Conservation (phyloP, 2,329 filamentous ascomycete genomes). For the Bipolaris bicolor region DNA sequence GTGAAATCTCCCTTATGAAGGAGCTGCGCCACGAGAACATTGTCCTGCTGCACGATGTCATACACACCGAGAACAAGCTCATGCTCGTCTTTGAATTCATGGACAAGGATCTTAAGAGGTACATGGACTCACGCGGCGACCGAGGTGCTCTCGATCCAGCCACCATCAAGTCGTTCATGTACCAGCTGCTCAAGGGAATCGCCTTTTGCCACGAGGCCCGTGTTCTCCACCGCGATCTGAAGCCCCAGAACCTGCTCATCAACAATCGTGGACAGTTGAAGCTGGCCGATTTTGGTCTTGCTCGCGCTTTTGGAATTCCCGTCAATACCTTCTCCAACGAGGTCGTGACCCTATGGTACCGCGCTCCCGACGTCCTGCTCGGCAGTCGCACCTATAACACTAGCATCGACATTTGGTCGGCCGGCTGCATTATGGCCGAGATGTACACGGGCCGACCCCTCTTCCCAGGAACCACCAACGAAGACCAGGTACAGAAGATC, state of each 20-base stretch:
- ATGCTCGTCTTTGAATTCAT: conserved; percentile 99
- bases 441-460: conserved; percentile 97
- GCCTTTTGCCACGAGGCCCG: conserved; percentile 98
- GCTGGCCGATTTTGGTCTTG: conserved; percentile 91
- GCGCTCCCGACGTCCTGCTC: conserved; percentile 91
- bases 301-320: conserved; percentile 92
- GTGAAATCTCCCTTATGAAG: conserved; percentile 99
- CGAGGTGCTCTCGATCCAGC: conserved; percentile 84
- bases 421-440: conserved; percentile 99
- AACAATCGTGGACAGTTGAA: conserved; percentile 90
- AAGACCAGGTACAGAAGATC: conserved; percentile 95
- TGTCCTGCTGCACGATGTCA: conserved; percentile 95
- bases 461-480: conserved; percentile 97
- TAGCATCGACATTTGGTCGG: conserved; percentile 99
- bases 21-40: conserved; percentile 99
- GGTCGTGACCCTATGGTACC: conserved; percentile 97
- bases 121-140: conserved; percentile 94
- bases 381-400: conserved; percentile 97
- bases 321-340: conserved; percentile 99
- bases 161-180: conserved; percentile 99
- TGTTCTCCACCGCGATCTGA: conserved; percentile 92
- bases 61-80: conserved; percentile 98
- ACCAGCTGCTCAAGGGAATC: conserved; percentile 92
- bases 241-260: conserved; percentile 95
- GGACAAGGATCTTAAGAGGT: conserved; percentile 98